Conservation (phyloP, 371 early-diverging fungal species). For the Mucor irregularis region DNA sequence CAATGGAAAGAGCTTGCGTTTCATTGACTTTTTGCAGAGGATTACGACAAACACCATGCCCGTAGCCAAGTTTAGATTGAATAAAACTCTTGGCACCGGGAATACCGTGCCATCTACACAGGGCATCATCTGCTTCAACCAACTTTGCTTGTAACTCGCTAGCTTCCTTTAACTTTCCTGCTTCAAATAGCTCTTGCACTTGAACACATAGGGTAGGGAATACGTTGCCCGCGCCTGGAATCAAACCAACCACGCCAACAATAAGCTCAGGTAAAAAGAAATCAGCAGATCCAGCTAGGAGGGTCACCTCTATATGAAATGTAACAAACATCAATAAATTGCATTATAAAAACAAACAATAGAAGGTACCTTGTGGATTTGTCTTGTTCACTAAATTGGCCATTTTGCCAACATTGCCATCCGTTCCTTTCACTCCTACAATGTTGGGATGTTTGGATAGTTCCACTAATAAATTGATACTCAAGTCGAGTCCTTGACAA, state of each 20-base stretch:
- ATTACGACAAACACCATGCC: slow-evolving; percentile 35
- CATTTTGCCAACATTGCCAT: slow-evolving; percentile 53
- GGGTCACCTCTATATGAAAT: slow-evolving; percentile 25
- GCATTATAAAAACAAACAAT: background rate
- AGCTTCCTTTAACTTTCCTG: slow-evolving; percentile 35
- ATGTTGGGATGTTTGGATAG: slow-evolving; percentile 46
- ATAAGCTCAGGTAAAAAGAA: slow-evolving; percentile 46
- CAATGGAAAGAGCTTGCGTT: slow-evolving; percentile 9
- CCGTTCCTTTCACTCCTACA: slow-evolving; percentile 49
- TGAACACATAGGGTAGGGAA: slow-evolving; percentile 39
- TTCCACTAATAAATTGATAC: slow-evolving; percentile 23
- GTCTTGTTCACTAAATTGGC: slow-evolving; percentile 32
- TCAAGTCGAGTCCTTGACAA: slow-evolving; percentile 47
- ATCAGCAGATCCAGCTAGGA: slow-evolving; percentile 49
- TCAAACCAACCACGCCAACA: slow-evolving; percentile 42
- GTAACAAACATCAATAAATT: background rate
- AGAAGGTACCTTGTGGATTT: slow-evolving; percentile 20
- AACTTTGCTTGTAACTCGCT: slow-evolving; percentile 33
- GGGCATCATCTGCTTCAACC: slow-evolving; percentile 47
- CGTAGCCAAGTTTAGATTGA: slow-evolving; percentile 33
- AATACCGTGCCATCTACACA: slow-evolving; percentile 46
- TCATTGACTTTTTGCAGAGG: slow-evolving; percentile 27
- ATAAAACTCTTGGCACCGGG: slow-evolving; percentile 45
- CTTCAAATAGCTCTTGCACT: slow-evolving; percentile 34
- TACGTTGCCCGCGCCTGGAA: slow-evolving; percentile 47